Evolutionary conservation across 371 early-diverging fungal species (phyloP).

Genomic region (Mortierella sp.): DNA sequence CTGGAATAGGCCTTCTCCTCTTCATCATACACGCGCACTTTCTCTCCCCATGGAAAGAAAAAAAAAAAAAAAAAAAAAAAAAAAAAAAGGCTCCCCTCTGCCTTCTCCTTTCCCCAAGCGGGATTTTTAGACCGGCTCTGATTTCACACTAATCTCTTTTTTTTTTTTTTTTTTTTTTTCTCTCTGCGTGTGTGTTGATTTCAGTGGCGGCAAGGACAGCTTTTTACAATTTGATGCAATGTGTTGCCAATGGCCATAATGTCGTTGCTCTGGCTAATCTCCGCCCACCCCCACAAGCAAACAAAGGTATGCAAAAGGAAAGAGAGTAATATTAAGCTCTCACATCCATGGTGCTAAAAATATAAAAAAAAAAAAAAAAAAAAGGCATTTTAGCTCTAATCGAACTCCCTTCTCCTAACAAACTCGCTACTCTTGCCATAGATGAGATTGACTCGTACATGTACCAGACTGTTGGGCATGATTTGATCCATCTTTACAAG

Average conservation of each 20-base stretch:
- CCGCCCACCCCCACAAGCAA: conserved; percentile 72
- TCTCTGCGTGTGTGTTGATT: background rate
- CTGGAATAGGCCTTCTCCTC: background rate
- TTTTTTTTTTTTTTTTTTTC: background rate
- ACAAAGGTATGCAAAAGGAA: conserved; percentile 63
- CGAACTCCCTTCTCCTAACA: background rate
- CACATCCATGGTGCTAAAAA: no score
- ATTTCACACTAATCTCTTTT: no score
- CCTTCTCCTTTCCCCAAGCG: no score
- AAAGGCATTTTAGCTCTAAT: background rate
- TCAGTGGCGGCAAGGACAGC: conserved; percentile 99
- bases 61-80: background rate
- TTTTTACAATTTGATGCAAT: conserved; percentile 97
- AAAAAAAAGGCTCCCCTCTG: no score
- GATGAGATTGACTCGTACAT: conserved; percentile 98
- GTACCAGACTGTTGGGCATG: conserved; percentile 99
- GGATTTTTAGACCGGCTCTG: no score
- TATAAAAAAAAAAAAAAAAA: no score
- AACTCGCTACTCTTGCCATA: conserved; percentile 20
- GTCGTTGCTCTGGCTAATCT: conserved; percentile 96
- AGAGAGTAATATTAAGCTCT: background rate
- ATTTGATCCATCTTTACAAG: conserved; percentile 85
- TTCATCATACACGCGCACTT: no score
- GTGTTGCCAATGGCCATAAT: conserved; percentile 94
- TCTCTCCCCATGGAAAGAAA: background rate